Base-by-base conservation (phyloP, 2,329 filamentous ascomycete species). In the Chrysosporium keratinophilum region DNA sequence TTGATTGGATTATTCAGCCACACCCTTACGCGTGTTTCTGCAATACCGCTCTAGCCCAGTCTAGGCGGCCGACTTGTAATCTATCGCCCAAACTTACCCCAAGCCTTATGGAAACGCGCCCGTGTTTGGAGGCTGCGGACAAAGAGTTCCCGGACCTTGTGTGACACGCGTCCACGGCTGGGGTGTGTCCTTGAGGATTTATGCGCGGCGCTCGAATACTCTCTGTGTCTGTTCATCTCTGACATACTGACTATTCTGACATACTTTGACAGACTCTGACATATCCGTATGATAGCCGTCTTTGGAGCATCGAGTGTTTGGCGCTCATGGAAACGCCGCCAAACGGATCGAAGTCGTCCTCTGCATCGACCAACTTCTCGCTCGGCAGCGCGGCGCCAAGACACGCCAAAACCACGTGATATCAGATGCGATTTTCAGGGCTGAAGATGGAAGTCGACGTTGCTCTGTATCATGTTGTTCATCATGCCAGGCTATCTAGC, bases 91-190 rank as follows among this genome's bases (percentile, higher is more conserved):
- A 43, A 43, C 48, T 35, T 50, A 34, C 48, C 15, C 42, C 37
- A 43, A 50, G 40, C 48, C 48, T 43, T 50, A 50, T 43, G 48
- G 23, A 43, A 50, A 43, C 37, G 17, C 39, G 15, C 9, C 40
- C 17, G 9, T 17, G 40, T 17, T 42, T 42, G 4, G 15, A 12
- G 12, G 11, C 14, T 37, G 37, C 12, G 15, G 15, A 14, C 12
- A 14, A 14, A 40, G 15, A 40, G 3, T 14, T 40, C 37, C 12
- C 12, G 37, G 12, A 40, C 12, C 37, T 17, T 40, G 12, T 40
- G 37, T 14, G 12, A 40, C 12, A 14, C 15, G 37, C 12, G 12
- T 14, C 12, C 37, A 40, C 11, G 37, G 37, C 37, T 14, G 37
- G 37, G 37, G 37, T 14, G 23, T 3, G 23, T 4, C 23, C 3